Percentiles rank a stretch among this genome's conserved stretches.
Evolutionary conservation across 495 filamentous ascomycete species (phyloP).

Genomic region (Neurospora intermedia): DNA sequence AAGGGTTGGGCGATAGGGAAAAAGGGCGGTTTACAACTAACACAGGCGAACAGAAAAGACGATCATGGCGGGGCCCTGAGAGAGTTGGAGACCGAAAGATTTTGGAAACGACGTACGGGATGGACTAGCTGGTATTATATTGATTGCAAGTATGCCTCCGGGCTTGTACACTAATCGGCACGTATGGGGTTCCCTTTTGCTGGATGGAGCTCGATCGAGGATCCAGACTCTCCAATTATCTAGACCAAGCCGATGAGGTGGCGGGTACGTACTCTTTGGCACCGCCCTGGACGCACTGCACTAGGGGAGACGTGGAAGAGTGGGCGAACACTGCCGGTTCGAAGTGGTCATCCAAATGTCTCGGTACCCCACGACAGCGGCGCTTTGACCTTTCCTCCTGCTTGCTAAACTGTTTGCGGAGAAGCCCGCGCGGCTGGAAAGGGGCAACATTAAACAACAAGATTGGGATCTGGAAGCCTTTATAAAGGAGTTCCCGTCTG

Average conservation of each 20-base stretch:
- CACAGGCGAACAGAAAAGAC: constrained; percentile 7
- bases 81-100: constrained; percentile 5
- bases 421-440: neutral
- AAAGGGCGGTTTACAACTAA: constrained; percentile 6
- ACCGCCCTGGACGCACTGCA: too few species aligned
- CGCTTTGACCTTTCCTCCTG: neutral
- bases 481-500: neutral
- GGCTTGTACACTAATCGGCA: neutral
- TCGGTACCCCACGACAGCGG: neutral
- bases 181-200: neutral
- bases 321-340: neutral
- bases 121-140: neutral
- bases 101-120: neutral
- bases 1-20: neutral
- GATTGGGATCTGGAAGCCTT: neutral
- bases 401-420: neutral
- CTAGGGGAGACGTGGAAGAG: neutral
- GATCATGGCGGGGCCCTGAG: constrained; percentile 1
- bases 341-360: neutral
- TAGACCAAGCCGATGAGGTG: neutral
- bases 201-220: neutral
- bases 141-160: neutral
- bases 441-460: neutral
- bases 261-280: neutral
- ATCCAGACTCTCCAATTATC: neutral